Evolutionary conservation across 805 yeast genomes (phyloP), one percentile per base, ranked within the genome.

Genomic region (Zygotorulaspora danielsina): DNA sequence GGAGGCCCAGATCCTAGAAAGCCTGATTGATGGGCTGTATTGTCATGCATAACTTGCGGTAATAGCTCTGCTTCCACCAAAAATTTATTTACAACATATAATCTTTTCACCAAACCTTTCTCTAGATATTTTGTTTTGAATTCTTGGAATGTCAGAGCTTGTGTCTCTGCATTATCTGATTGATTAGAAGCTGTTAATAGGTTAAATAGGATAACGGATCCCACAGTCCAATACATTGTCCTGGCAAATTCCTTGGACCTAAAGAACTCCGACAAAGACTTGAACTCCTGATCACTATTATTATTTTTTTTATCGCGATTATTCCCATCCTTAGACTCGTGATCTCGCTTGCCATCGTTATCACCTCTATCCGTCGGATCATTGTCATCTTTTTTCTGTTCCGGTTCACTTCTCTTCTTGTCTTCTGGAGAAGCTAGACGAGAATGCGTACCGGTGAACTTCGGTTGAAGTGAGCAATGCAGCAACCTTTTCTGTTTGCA

Each of bases 41-140:
- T 28, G 16, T 38, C 39, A 12, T 37, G 37, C 65, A 51, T 63
- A 61, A 49, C 72, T 54, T 40, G 70, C 49, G 48, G 77, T 63
- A 48, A 72, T 46, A 84, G 63, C 49, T 79, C 78, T 4, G 84
- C 89, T 52, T 78, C 83, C 1, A 86, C 96, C 3, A 73, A 61
- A 45, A 75, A 74, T 50, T 78, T 79, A 64, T 88, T 87, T 21
- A 85, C 72, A 35, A 88, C 95, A 36, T 73, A 71, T 33, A 88
- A 69, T 46, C 75, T 78, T 35, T 81, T 78, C 25, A 89, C 96
- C 35, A 79, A 71, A 4, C 95, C 95, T 49, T 76, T 77, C 46
- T 82, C 86, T 20, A 89, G 67, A 49, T 83, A 81, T 42, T 80
- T 76, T n/a, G 81, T 71, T 59, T 83, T 82, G 70, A 89, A 88